Conservation (phyloP, 2,329 filamentous ascomycete genomes). For the Trichoderma arundinaceum region DNA sequence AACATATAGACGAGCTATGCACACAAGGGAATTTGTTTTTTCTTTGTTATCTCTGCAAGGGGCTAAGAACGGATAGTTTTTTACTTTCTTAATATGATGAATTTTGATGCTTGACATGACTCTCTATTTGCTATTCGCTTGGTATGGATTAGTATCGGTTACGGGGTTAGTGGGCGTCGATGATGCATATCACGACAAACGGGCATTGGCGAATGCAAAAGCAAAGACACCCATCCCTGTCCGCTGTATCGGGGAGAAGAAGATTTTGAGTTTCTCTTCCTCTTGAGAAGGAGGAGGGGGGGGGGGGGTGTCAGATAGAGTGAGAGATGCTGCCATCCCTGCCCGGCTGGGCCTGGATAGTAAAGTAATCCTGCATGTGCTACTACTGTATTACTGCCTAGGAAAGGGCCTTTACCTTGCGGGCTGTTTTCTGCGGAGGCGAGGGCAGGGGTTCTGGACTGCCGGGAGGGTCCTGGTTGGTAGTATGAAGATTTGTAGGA, state of each 20-base stretch:
- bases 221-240: neutral
- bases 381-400: no score
- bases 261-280: no score
- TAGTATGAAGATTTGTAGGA: neutral
- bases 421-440: no score
- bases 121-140: neutral
- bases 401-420: no score
- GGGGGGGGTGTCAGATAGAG: neutral
- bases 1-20: constrained; percentile 27
- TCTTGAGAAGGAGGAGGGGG: neutral
- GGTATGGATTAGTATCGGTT: no score
- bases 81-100: neutral
- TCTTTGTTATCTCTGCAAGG: neutral
- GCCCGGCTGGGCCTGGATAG: no score
- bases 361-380: no score
- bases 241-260: neutral
- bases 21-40: neutral
- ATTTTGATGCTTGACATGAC: neutral
- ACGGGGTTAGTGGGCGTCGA: no score
- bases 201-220: no score
- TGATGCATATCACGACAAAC: no score
- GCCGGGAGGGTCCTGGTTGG: neutral
- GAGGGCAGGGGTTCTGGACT: neutral
- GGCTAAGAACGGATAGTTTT: neutral
- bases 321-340: no score